Conservation (phyloP, 148 eudicot species). For the Rhododendron griersonianum region DNA sequence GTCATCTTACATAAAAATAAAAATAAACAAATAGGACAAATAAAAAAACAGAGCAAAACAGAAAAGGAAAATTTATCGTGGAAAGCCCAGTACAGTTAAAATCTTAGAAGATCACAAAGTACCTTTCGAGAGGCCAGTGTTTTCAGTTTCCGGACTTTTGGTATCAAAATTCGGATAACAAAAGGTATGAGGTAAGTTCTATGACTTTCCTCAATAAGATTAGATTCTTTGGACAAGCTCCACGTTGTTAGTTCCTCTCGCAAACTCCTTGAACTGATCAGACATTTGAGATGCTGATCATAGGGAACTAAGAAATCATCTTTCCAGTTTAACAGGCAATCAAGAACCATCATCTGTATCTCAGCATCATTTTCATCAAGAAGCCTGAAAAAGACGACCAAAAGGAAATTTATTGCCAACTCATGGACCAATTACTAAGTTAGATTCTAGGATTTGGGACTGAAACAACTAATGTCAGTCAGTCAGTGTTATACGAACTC, state of each 20-base stretch:
- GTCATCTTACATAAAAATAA: background rate
- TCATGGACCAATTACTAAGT: too few species aligned
- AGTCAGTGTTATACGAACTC: too few species aligned
- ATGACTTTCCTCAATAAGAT: slow-evolving; percentile 52
- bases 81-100: background rate
- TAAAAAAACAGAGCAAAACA: background rate
- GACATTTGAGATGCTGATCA: slow-evolving; percentile 61
- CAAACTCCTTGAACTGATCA: slow-evolving; percentile 56
- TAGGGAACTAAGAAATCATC: slow-evolving; percentile 67
- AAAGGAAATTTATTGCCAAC: background rate
- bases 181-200: slow-evolving; percentile 61
- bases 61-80: background rate
- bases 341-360: slow-evolving; percentile 68
- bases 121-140: slow-evolving; percentile 83
- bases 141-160: slow-evolving; percentile 74
- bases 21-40: too few species aligned
- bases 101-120: background rate
- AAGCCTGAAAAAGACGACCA: slow-evolving; percentile 42
- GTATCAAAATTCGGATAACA: slow-evolving; percentile 59
- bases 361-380: slow-evolving; percentile 81
- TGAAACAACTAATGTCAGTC: too few species aligned
- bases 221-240: slow-evolving; percentile 70
- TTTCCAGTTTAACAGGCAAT: slow-evolving; percentile 85
- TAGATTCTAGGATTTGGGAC: too few species aligned
- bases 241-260: slow-evolving; percentile 85